phyloP scores from a whole-genome alignment of 441 rosid species.

The Breynia disticha region DNA sequence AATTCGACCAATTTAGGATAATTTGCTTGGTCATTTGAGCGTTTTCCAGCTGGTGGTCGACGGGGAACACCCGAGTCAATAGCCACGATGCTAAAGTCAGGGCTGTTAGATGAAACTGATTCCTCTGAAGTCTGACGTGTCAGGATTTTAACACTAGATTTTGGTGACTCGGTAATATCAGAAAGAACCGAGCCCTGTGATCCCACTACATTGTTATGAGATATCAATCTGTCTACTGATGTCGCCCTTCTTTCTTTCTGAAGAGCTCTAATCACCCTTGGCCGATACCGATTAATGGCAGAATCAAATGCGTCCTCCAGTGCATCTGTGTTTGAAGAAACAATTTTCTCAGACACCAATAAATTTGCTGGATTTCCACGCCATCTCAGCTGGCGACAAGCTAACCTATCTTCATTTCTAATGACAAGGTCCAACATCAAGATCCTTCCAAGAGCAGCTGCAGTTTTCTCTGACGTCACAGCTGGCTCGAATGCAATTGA shows the following conservation, averaged over 20 bases:
- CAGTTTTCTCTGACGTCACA: slow-evolving; percentile 71
- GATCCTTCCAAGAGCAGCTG: slow-evolving; percentile 82
- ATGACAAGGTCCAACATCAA: slow-evolving; percentile 91
- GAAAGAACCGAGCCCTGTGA: slow-evolving; percentile 65
- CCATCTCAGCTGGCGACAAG: slow-evolving; percentile 94
- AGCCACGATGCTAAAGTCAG: slow-evolving; percentile 55
- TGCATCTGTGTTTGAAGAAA: slow-evolving; percentile 35
- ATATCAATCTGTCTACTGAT: slow-evolving; percentile 53
- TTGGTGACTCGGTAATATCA: slow-evolving; percentile 59
- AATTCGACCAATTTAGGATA: slow-evolving; percentile 97
- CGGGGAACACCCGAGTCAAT: slow-evolving; percentile 98
- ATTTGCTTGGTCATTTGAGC: slow-evolving; percentile 77
- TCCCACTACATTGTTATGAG: slow-evolving; percentile 37
- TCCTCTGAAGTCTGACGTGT: slow-evolving; percentile 49
- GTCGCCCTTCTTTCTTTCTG: slow-evolving; percentile 83
- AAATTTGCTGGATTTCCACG: slow-evolving; percentile 97
- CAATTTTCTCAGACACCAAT: slow-evolving; percentile 65
- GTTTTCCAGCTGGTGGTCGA: slow-evolving; percentile 96
- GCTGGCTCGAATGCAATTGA: slow-evolving; percentile 59
- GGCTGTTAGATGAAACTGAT: slow-evolving; percentile 27
- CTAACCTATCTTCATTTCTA: slow-evolving; percentile 95
- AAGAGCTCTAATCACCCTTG: slow-evolving; percentile 70
- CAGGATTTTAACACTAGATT: slow-evolving; percentile 37
- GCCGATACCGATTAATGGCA: slow-evolving; percentile 64
- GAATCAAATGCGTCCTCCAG: slow-evolving; percentile 71